A percentile compares a stretch with the other conserved stretches of the same genome.
Conservation (phyloP, 2,329 filamentous ascomycete genomes). For the Fusarium chlamydosporum region DNA sequence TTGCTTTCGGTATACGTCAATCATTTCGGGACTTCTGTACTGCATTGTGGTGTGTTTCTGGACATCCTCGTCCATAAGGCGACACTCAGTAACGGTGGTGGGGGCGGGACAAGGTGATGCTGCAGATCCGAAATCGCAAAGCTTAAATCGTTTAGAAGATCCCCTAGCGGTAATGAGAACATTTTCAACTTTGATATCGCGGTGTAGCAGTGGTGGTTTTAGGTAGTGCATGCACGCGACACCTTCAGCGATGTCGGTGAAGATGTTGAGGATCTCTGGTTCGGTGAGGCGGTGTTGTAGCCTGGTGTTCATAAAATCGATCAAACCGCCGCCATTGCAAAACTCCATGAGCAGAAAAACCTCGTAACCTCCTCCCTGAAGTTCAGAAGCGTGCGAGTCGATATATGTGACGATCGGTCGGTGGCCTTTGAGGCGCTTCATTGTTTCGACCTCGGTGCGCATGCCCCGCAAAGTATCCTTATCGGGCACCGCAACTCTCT, state of each 20-base stretch:
- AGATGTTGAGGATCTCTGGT: slow-evolving; percentile 97
- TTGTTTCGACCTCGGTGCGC: slow-evolving; percentile 98
- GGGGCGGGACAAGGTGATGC: slow-evolving; percentile 87
- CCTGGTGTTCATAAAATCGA: slow-evolving; percentile 99
- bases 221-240: slow-evolving; percentile 99
- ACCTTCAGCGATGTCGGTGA: slow-evolving; percentile 94
- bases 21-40: slow-evolving; percentile 98
- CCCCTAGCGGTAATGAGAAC: slow-evolving; percentile 84
- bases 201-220: slow-evolving; percentile 90
- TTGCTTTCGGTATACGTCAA: slow-evolving; percentile 96
- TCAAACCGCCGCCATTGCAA: slow-evolving; percentile 91
- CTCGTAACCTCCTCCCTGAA: slow-evolving; percentile 94
- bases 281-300: slow-evolving; percentile 96
- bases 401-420: slow-evolving; percentile 97
- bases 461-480: slow-evolving; percentile 95
- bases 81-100: slow-evolving; percentile 87
- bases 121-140: slow-evolving; percentile 97
- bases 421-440: slow-evolving; percentile 99
- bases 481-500: slow-evolving; percentile 96
- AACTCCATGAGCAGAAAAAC: slow-evolving; percentile 99
- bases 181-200: slow-evolving; percentile 98
- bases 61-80: slow-evolving; percentile 94
- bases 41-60: slow-evolving; percentile 98
- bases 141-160: slow-evolving; percentile 84
- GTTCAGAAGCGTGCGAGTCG: slow-evolving; percentile 95